A percentile compares a stretch with the other conserved stretches of the same genome.
These are phyloP conservation scores for Miscanthus lutarioriparius DNA, from an alignment of 176 grass and related monocot genomes.

Conservation along the genomic window DNA sequence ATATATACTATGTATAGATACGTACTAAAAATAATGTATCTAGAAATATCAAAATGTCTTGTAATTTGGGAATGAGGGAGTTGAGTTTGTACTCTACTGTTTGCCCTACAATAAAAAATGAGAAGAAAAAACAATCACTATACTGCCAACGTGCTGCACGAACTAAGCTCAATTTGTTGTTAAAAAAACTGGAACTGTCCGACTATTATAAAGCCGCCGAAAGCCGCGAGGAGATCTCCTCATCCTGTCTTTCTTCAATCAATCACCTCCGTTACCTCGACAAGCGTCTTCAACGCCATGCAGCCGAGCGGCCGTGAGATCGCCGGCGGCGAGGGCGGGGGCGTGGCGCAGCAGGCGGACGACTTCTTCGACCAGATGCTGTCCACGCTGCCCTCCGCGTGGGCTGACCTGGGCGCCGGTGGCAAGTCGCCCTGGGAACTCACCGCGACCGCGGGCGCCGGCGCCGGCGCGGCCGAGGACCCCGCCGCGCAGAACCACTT, in stretches of 20 bases:
- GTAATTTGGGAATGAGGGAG: too few relatives aligned
- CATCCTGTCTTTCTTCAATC: background rate
- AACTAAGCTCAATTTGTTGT: background rate
- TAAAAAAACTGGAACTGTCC: background rate
- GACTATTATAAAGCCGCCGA: slow-evolving; percentile 39
- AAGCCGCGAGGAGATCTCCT: background rate
- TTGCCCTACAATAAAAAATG: too few relatives aligned
- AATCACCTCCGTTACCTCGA: background rate
- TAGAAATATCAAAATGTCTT: too few relatives aligned
- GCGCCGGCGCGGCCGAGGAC: slow-evolving; percentile 15
- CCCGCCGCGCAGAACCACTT: slow-evolving; percentile 40
- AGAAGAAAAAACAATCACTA: too few relatives aligned
- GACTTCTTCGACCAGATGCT: slow-evolving; percentile 99
- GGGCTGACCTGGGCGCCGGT: slow-evolving; percentile 63
- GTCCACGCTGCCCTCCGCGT: slow-evolving; percentile 62
- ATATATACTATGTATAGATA: too few relatives aligned
- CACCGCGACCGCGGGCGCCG: background rate
- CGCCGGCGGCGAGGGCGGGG: slow-evolving; percentile 34
- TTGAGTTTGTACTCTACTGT: too few relatives aligned
- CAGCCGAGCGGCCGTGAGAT: slow-evolving; percentile 40
- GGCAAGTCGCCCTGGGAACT: slow-evolving; percentile 76
- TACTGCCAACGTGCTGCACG: background rate
- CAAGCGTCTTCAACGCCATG: slow-evolving; percentile 12
- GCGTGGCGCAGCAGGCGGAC: slow-evolving; percentile 52
- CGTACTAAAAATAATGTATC: too few relatives aligned